A percentile compares a stretch with the other conserved stretches of the same genome.
Conservation (phyloP, 2,329 filamentous ascomycete genomes). For the Byssoonygena ceratinophila region DNA sequence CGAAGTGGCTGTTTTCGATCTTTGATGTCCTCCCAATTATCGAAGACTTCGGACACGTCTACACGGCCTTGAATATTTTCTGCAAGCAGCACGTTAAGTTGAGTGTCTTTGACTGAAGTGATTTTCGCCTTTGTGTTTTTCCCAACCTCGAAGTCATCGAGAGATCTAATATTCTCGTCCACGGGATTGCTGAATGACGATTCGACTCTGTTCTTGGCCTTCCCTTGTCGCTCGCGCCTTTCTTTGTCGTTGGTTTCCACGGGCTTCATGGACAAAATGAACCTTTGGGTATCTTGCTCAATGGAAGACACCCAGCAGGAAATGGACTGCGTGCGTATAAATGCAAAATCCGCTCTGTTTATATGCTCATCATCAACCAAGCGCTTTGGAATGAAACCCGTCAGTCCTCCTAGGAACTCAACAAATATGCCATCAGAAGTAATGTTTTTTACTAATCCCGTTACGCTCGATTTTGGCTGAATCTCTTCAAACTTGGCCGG, state of each 20-base stretch:
- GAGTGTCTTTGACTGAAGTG: slow-evolving; percentile 76
- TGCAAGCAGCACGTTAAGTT: slow-evolving; percentile 80
- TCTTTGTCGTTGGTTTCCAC: slow-evolving; percentile 43
- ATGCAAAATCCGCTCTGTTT: slow-evolving; percentile 61
- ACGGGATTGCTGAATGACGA: slow-evolving; percentile 46
- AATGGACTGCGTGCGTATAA: slow-evolving; percentile 66
- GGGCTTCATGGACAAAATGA: slow-evolving; percentile 53
- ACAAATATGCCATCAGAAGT: slow-evolving; percentile 73
- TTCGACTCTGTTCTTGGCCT: slow-evolving; percentile 20
- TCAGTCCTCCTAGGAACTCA: slow-evolving; percentile 70
- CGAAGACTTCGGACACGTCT: slow-evolving; percentile 82
- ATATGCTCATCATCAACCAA: slow-evolving; percentile 63
- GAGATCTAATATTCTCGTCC: slow-evolving; percentile 52
- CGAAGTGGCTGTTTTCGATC: slow-evolving; percentile 71
- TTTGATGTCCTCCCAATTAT: slow-evolving; percentile 74
- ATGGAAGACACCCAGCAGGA: slow-evolving; percentile 60
- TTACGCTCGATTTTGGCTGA: slow-evolving; percentile 55
- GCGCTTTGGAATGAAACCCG: slow-evolving; percentile 68
- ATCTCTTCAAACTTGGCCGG: slow-evolving; percentile 63
- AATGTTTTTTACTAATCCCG: slow-evolving; percentile 77
- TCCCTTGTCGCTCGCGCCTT: slow-evolving; percentile 32
- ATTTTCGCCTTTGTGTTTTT: slow-evolving; percentile 65
- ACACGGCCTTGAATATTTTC: slow-evolving; percentile 87
- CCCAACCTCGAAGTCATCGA: slow-evolving; percentile 66
- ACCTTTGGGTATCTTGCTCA: slow-evolving; percentile 58